A percentile compares a stretch with the other conserved stretches of the same genome.
phyloP scores from a whole-genome alignment of 768 basidiomycete genomes.

The Podaxis sp. region DNA sequence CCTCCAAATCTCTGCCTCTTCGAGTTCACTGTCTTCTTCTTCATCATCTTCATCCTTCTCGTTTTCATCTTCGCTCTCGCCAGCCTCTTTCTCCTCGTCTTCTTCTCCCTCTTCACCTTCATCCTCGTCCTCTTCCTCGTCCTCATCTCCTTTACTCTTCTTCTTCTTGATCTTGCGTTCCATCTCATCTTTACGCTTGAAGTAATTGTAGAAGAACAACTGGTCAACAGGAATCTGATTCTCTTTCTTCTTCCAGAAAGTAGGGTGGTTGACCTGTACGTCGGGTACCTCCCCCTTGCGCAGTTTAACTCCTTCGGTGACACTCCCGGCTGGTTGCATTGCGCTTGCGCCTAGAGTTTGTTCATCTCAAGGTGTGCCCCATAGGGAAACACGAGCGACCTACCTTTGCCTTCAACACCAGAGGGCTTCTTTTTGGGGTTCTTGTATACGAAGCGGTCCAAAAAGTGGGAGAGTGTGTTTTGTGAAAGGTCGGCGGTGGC shows the following conservation, averaged over 20 bases:
- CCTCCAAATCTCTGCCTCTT: conserved; percentile 78
- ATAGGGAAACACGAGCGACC: not conserved
- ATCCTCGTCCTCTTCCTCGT: conserved; percentile 32
- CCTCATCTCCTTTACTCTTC: conserved; percentile 28
- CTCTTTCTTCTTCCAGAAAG: conserved; percentile 64
- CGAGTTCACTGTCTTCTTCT: conserved; percentile 22
- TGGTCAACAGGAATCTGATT: conserved; percentile 86
- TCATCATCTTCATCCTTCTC: conserved; percentile 40
- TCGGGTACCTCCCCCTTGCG: conserved; percentile 52
- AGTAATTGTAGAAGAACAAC: conserved; percentile 92
- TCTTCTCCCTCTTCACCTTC: conserved; percentile 33
- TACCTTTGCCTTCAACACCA: conserved; percentile 15
- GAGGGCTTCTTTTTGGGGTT: conserved; percentile 74
- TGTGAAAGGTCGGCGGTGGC: conserved; percentile 85
- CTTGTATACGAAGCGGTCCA: conserved; percentile 96
- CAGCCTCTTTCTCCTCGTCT: conserved; percentile 30
- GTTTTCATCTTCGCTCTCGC: conserved; percentile 33
- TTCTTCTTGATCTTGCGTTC: conserved; percentile 36
- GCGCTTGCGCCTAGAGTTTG: conserved; percentile 74
- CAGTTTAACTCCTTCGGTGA: conserved; percentile 70
- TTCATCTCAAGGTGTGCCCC: conserved; percentile 12
- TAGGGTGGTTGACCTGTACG: conserved; percentile 65
- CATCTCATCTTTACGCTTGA: conserved; percentile 62
- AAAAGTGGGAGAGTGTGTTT: conserved; percentile 91
- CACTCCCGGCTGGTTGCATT: conserved; percentile 90